Evolutionary conservation across 2,329 filamentous ascomycete species (phyloP), one percentile per base, ranked within the genome.

Genomic region (Parasarocladium wereldwijsianum): DNA sequence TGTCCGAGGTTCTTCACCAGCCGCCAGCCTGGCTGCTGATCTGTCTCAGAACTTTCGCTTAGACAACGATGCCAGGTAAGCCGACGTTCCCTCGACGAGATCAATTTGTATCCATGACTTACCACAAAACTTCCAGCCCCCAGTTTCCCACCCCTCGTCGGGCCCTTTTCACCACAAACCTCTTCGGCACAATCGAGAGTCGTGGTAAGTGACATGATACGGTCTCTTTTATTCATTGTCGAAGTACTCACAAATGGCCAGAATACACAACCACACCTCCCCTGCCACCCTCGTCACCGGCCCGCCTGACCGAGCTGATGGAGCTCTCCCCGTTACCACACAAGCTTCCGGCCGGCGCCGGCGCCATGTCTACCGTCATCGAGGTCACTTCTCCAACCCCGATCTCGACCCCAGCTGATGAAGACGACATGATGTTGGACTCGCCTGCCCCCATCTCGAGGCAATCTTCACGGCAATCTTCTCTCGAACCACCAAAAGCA

Each of bases 31-130:
- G 42, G 87, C 86, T 24, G 86, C 85, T 37, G 90, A 98, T 57
- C 67, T 96, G 44, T 94, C 86, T 34, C 85, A 93, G 51, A 98
- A 96, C 62, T 93, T 96, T 52, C 81, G 87, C 50, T 81, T 96
- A 51, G 86, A 94, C 55, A 84, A 58, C 36, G 65, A 72, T 33
- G 53, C 79, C 48, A 94, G 86, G 87, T 94, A 64, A 42, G 68
- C 60, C 36, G 37, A 11, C n/a, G 17, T 13, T 18, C 13, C 17
- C 11, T 6, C 12, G 6, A 16, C 8, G 6, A n/a, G 14, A 13
- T 7, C 12, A 35, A 27, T 26, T n/a, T 16, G 13, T 27, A 8
- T 12, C 15, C n/a, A 10, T 8, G n/a, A 21, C 8, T 8, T 21
- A 8, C 8, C n/a, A n/a, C 20, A 21, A 10, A 7, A 3, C 11